Conservation (phyloP, 148 eudicot species). For the Limonium bicolor region DNA sequence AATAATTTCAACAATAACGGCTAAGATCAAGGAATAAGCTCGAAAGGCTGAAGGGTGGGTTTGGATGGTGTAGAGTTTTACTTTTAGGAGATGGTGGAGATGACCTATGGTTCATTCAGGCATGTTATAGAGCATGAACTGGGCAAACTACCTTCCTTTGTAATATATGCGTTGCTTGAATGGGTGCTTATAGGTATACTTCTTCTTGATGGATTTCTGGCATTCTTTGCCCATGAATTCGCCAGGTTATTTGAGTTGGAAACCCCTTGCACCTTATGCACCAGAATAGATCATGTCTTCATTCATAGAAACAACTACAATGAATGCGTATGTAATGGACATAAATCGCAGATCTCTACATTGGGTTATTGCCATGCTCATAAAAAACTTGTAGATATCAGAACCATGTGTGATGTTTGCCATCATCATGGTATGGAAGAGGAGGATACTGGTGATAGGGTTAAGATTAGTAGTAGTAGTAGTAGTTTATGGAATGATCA, state of each 20-base stretch:
- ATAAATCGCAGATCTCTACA: conserved; percentile 67
- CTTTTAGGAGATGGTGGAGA: no score
- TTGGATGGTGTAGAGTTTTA: no score
- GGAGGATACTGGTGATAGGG: conserved; percentile 34
- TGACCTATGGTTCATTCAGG: conserved; percentile 27
- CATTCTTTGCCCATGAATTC: conserved; percentile 39
- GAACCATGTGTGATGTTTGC: conserved; percentile 72
- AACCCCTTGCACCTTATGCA: conserved; percentile 65
- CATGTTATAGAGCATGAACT: conserved; percentile 37
- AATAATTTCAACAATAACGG: no score
- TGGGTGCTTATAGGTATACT: conserved; percentile 56
- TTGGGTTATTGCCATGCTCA: conserved; percentile 90
- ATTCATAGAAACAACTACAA: conserved; percentile 37
- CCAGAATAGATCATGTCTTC: conserved; percentile 64
- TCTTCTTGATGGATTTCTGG: conserved; percentile 49
- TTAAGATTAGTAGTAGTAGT: conserved; percentile 25
- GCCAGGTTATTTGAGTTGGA: conserved; percentile 56
- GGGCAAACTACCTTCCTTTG: conserved; percentile 51
- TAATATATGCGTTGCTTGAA: conserved; percentile 66
- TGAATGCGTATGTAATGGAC: conserved; percentile 56
- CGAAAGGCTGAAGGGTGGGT: no score
- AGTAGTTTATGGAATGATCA: conserved; percentile 8
- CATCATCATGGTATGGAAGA: conserved; percentile 61
- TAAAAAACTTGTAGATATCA: conserved; percentile 51
- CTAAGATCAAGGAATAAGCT: no score